A percentile compares a stretch with the other conserved stretches of the same genome.
Evolutionary conservation across 2,329 filamentous ascomycete species (phyloP).

Genomic region (Rutstroemia sydowiana): DNA sequence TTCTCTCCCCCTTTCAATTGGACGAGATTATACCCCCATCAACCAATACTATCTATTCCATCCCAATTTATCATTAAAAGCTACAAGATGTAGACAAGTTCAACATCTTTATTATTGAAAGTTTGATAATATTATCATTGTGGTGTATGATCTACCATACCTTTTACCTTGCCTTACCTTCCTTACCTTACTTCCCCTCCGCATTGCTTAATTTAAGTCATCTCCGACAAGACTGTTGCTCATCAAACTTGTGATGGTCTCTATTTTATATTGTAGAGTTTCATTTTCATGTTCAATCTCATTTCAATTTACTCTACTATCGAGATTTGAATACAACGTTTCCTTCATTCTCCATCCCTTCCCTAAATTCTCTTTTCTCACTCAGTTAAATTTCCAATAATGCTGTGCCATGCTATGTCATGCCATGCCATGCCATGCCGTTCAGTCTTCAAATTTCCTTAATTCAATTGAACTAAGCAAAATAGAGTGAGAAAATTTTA

Average conservation of each 20-base stretch:
- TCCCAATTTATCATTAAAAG: too few relatives aligned
- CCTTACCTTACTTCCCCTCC: neutral
- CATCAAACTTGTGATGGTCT: neutral
- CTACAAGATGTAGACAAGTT: neutral
- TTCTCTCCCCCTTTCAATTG: too few relatives aligned
- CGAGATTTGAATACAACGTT: too few relatives aligned
- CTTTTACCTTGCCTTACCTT: neutral
- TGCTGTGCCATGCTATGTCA: too few relatives aligned
- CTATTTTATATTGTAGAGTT: neutral
- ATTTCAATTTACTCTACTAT: neutral
- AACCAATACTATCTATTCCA: too few relatives aligned
- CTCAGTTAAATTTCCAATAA: too few relatives aligned
- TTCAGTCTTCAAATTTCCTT: neutral
- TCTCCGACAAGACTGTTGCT: neutral
- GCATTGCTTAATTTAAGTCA: neutral
- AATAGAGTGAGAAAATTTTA: neutral
- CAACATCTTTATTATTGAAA: neutral
- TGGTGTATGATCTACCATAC: neutral
- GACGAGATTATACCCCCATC: too few relatives aligned
- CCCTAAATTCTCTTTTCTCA: too few relatives aligned
- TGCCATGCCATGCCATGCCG: neutral
- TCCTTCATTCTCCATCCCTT: too few relatives aligned
- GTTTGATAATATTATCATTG: conserved; percentile 1
- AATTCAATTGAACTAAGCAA: neutral
- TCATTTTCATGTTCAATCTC: neutral